Evolutionary conservation across 371 early-diverging fungal genomes (phyloP).

Genomic region (Chytridiales sp.): DNA sequence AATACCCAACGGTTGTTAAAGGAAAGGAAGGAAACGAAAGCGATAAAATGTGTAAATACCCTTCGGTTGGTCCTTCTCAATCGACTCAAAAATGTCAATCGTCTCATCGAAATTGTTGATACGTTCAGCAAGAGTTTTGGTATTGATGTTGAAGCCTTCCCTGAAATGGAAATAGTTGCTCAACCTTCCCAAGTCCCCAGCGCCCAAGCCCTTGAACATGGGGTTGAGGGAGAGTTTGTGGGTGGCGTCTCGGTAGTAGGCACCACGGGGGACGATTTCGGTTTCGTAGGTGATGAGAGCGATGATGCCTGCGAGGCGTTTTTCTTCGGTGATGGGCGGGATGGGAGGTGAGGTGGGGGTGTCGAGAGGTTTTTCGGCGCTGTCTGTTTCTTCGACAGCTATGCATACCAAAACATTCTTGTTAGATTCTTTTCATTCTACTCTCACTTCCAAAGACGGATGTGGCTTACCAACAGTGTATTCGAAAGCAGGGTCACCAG

Average conservation of each 20-base stretch:
- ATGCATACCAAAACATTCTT: neutral
- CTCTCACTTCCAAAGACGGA: neutral
- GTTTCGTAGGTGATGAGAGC: slow-evolving; percentile 46
- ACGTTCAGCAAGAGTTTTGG: slow-evolving; percentile 38
- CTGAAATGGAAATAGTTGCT: slow-evolving; percentile 51
- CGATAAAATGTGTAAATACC: slow-evolving; percentile 39
- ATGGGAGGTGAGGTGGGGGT: slow-evolving; percentile 5
- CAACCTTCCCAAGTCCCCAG: slow-evolving; percentile 37
- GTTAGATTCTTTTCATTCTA: slow-evolving; percentile 8
- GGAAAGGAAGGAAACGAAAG: neutral
- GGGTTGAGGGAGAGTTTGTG: slow-evolving; percentile 41
- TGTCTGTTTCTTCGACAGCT: slow-evolving; percentile 19
- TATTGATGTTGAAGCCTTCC: slow-evolving; percentile 44
- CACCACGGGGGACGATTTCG: slow-evolving; percentile 52
- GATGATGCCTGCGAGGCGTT: slow-evolving; percentile 44
- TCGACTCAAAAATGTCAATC: slow-evolving; percentile 51
- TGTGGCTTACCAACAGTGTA: slow-evolving; percentile 29
- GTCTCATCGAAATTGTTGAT: slow-evolving; percentile 45
- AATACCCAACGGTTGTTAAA: neutral
- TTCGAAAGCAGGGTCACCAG: slow-evolving; percentile 55
- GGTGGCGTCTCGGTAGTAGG: slow-evolving; percentile 46
- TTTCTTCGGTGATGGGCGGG: slow-evolving; percentile 45
- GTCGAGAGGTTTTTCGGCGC: slow-evolving; percentile 8
- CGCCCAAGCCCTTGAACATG: slow-evolving; percentile 39
- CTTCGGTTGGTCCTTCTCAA: slow-evolving; percentile 47